phyloP scores from a whole-genome alignment of 2,329 filamentous ascomycete species.

The Apiospora kogelbergensis region DNA sequence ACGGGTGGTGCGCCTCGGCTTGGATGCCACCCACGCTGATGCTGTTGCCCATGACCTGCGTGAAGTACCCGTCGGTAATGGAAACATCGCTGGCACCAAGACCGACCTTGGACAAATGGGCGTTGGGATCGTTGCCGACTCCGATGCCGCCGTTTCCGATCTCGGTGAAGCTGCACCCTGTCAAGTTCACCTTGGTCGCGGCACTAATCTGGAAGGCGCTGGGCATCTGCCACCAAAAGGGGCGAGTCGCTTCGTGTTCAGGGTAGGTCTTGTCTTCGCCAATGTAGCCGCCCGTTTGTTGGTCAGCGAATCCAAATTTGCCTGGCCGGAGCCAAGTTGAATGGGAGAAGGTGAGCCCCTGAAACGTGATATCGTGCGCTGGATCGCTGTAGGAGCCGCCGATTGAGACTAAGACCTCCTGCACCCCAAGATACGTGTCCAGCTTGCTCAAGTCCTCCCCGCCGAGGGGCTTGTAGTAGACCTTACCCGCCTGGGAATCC shows the following conservation, averaged over 20 bases:
- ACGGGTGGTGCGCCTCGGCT: neutral
- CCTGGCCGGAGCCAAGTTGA: slow-evolving; percentile 1
- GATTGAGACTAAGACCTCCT: neutral
- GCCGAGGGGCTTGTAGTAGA: slow-evolving; percentile 6
- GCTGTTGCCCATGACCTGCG: slow-evolving; percentile 8
- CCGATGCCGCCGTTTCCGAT: neutral
- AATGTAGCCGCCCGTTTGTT: slow-evolving; percentile 1
- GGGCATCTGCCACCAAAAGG: slow-evolving; percentile 3
- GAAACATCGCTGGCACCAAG: neutral
- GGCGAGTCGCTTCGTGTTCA: neutral
- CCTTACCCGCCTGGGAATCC: neutral
- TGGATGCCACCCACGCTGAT: slow-evolving; percentile 5
- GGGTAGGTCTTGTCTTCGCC: slow-evolving; percentile 5
- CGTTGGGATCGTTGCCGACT: slow-evolving; percentile 5
- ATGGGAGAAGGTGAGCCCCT: slow-evolving; percentile 2
- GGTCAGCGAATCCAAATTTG: neutral
- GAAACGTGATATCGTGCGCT: neutral
- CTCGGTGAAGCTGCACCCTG: neutral
- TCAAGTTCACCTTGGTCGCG: neutral
- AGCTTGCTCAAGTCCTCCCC: neutral
- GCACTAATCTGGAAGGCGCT: slow-evolving; percentile 4
- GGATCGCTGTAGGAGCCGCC: neutral
- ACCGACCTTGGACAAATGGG: neutral
- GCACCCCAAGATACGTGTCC: neutral
- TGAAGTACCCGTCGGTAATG: slow-evolving; percentile 1